Percentiles rank a stretch among this genome's conserved stretches.
phyloP scores from a whole-genome alignment of 371 early-diverging fungal species.

The Umbelopsis sp. region DNA sequence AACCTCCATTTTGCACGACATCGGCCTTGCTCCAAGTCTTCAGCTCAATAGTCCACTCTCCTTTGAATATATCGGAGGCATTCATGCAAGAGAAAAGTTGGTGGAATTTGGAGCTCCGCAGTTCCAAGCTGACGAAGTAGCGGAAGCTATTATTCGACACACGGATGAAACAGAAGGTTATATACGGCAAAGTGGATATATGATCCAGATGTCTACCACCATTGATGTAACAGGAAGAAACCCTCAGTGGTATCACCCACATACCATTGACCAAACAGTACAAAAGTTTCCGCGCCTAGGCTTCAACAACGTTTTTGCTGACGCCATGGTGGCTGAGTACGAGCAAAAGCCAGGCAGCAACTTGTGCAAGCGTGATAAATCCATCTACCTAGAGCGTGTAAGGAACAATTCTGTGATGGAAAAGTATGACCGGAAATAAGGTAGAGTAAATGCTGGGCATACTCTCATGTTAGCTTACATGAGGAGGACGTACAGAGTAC shows the following conservation, averaged over 20 bases:
- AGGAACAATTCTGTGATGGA: slow-evolving; percentile 11
- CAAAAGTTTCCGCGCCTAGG: slow-evolving; percentile 21
- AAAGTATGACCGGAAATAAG: not conserved
- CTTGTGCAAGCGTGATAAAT: not conserved
- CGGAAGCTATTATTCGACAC: slow-evolving; percentile 26
- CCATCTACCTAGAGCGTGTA: not conserved
- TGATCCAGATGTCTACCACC: slow-evolving; percentile 25
- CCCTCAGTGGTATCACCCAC: slow-evolving; percentile 18
- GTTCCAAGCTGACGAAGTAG: slow-evolving; percentile 24
- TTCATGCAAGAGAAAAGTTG: slow-evolving; percentile 21
- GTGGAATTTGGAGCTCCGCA: slow-evolving; percentile 15
- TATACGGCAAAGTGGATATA: slow-evolving; percentile 3
- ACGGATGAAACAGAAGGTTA: slow-evolving; percentile 16
- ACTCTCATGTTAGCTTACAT: not conserved
- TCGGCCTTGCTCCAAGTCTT: slow-evolving; percentile 20
- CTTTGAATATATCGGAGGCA: slow-evolving; percentile 25
- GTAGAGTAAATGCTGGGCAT: too few species aligned
- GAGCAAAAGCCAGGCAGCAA: slow-evolving; percentile 18
- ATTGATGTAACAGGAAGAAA: slow-evolving; percentile 22
- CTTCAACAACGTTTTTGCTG: slow-evolving; percentile 19
- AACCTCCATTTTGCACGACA: slow-evolving; percentile 25
- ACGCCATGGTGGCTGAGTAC: slow-evolving; percentile 17
- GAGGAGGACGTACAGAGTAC: too few species aligned
- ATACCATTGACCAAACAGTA: slow-evolving; percentile 20
- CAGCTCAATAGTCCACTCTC: slow-evolving; percentile 22